Conservation (phyloP, 352 stramenopile species). For the Phytopythium vexans region DNA sequence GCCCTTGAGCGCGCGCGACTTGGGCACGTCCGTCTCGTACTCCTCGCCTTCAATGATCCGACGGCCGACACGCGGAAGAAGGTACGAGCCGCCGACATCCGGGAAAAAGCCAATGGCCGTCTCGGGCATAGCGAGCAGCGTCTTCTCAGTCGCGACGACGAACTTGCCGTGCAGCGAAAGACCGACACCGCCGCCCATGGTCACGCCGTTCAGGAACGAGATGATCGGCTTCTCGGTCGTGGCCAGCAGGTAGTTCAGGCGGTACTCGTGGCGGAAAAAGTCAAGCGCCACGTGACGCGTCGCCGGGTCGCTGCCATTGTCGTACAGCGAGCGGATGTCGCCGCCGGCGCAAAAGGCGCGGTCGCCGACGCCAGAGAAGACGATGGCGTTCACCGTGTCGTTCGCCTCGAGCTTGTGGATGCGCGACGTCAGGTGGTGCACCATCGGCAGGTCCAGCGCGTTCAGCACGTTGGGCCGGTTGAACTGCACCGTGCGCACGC, state of each 20-base stretch:
- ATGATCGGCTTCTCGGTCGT: constrained; percentile 87
- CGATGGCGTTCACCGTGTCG: constrained; percentile 71
- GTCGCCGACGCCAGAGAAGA: constrained; percentile 77
- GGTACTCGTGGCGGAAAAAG: constrained; percentile 97
- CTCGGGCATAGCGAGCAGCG: constrained; percentile 99
- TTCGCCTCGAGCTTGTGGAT: constrained; percentile 82
- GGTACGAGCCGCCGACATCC: constrained; percentile 93
- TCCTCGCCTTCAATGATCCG: constrained; percentile 64
- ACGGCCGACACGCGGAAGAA: constrained; percentile 88
- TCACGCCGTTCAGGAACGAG: constrained; percentile 97
- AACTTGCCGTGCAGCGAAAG: constrained; percentile 97
- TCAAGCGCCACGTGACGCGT: constrained; percentile 73
- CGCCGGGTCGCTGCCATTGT: constrained; percentile 68
- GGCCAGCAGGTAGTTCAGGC: constrained; percentile 89
- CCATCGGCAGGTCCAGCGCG: constrained; percentile 90
- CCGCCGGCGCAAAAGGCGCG: constrained; percentile 95
- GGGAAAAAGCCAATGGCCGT: constrained; percentile 97
- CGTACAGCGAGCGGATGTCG: constrained; percentile 91
- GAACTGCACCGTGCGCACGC: constrained; percentile 82
- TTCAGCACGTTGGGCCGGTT: constrained; percentile 92
- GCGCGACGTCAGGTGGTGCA: constrained; percentile 85
- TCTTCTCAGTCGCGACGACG: constrained; percentile 96
- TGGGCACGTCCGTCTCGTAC: constrained; percentile 67
- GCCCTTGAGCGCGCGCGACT: constrained; percentile 65
- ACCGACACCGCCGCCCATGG: constrained; percentile 98